Evolutionary conservation across 2,329 filamentous ascomycete species (phyloP).

Genomic region (Cladosporium sp.): DNA sequence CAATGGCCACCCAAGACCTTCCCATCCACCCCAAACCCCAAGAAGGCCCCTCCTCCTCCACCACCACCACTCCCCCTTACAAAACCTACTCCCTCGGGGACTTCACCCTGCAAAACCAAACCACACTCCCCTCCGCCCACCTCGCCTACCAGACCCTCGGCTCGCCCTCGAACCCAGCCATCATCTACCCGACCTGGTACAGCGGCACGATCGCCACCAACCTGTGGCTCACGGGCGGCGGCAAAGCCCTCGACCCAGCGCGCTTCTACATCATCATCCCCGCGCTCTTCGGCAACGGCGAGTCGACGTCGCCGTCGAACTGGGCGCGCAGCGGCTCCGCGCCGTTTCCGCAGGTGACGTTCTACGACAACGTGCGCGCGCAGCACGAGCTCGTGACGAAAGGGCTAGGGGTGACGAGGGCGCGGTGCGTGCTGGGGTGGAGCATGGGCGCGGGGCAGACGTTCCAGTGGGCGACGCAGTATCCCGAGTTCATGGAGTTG

Average conservation of each 20-base stretch:
- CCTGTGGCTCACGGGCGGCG: slow-evolving; percentile 69
- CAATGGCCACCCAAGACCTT: neutral
- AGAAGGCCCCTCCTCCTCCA: neutral
- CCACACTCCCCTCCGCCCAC: slow-evolving; percentile 61
- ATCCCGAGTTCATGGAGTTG: slow-evolving; percentile 61
- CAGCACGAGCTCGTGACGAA: slow-evolving; percentile 67
- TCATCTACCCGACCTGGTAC: slow-evolving; percentile 79
- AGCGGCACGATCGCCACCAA: slow-evolving; percentile 69
- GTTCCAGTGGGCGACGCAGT: slow-evolving; percentile 41
- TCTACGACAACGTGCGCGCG: slow-evolving; percentile 69
- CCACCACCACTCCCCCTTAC: slow-evolving; percentile 28
- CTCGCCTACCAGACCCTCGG: slow-evolving; percentile 79
- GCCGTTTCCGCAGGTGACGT: slow-evolving; percentile 62
- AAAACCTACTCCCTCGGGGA: slow-evolving; percentile 50
- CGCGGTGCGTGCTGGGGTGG: slow-evolving; percentile 66
- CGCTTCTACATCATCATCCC: slow-evolving; percentile 69
- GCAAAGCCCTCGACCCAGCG: slow-evolving; percentile 64
- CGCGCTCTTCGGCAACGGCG: slow-evolving; percentile 68
- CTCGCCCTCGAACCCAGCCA: slow-evolving; percentile 59
- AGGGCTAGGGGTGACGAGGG: slow-evolving; percentile 60
- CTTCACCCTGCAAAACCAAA: slow-evolving; percentile 61
- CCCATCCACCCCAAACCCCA: neutral
- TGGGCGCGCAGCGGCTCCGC: slow-evolving; percentile 36
- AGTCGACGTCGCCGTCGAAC: slow-evolving; percentile 69
- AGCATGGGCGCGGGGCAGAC: slow-evolving; percentile 70